phyloP scores from a whole-genome alignment of 108 stramenopile genomes.

The Nannochloropsis oceanica region DNA sequence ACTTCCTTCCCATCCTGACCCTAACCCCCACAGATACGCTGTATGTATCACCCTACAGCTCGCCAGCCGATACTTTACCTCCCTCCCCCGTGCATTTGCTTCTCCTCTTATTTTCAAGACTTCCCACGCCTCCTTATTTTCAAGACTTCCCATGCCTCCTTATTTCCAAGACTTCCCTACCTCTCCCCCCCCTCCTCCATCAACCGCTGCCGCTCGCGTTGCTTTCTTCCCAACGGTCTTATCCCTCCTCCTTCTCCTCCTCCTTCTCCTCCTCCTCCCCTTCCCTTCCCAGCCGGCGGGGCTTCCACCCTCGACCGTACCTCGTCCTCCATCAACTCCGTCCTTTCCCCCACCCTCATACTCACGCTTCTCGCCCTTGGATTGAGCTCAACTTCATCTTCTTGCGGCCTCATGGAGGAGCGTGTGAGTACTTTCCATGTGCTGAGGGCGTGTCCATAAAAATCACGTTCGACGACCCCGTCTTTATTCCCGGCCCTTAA shows the following conservation, averaged over 20 bases:
- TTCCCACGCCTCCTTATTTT: no score
- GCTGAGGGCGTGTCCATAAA: constrained; percentile 8
- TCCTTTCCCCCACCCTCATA: constrained; percentile 12
- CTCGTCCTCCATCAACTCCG: background rate
- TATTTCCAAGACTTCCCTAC: background rate
- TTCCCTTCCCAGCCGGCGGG: background rate
- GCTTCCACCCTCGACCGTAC: background rate
- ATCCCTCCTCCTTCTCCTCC: background rate
- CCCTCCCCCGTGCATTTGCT: no score
- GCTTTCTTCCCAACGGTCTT: background rate
- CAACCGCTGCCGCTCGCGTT: background rate
- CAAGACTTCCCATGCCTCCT: no score
- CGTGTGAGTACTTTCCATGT: constrained; percentile 9
- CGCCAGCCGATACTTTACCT: no score
- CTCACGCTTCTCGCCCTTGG: constrained; percentile 18
- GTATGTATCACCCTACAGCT: no score
- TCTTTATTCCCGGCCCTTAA: background rate
- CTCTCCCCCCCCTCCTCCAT: background rate
- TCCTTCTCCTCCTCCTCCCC: background rate
- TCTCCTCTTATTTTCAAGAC: no score
- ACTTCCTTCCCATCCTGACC: no score
- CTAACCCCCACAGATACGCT: no score
- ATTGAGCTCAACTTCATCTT: constrained; percentile 13
- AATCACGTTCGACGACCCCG: background rate
- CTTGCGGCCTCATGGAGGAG: background rate